Evolutionary conservation across 345 rosid species (phyloP).

Genomic region (Brassica juncea): DNA sequence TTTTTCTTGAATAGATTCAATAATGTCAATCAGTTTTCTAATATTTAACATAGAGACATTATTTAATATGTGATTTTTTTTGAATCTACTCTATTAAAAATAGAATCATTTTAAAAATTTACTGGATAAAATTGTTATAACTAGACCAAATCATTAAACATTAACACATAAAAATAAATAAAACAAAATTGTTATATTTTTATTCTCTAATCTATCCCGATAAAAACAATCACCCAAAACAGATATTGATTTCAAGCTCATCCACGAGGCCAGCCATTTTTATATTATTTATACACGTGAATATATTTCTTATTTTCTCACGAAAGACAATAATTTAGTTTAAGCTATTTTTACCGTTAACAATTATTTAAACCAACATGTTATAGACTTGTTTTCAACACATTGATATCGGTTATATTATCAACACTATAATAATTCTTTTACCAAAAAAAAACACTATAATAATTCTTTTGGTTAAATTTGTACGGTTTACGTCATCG

Average conservation of each 20-base stretch:
- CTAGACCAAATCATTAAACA: neutral
- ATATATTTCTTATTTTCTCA: neutral
- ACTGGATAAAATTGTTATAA: too few relatives aligned
- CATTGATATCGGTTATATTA: neutral
- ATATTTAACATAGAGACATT: neutral
- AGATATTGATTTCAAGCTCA: neutral
- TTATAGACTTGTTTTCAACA: neutral
- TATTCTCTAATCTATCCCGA: too few relatives aligned
- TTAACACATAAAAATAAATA: too few relatives aligned
- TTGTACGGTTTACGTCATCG: too few relatives aligned
- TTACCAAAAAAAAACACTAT: too few relatives aligned
- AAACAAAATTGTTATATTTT: neutral
- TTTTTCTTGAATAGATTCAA: neutral
- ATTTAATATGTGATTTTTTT: too few relatives aligned
- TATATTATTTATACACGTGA: neutral
- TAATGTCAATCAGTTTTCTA: conserved; percentile 18
- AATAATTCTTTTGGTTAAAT: too few relatives aligned
- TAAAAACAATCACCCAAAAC: too few relatives aligned
- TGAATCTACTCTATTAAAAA: too few relatives aligned
- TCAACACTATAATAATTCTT: neutral
- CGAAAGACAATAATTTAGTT: neutral
- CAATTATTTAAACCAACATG: too few relatives aligned
- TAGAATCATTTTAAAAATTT: too few relatives aligned
- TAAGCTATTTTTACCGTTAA: neutral
- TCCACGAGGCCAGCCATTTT: too few relatives aligned